These are phyloP conservation scores for Talinum fruticosum DNA, from an alignment of 148 eudicot species.

Conservation along the genomic window DNA sequence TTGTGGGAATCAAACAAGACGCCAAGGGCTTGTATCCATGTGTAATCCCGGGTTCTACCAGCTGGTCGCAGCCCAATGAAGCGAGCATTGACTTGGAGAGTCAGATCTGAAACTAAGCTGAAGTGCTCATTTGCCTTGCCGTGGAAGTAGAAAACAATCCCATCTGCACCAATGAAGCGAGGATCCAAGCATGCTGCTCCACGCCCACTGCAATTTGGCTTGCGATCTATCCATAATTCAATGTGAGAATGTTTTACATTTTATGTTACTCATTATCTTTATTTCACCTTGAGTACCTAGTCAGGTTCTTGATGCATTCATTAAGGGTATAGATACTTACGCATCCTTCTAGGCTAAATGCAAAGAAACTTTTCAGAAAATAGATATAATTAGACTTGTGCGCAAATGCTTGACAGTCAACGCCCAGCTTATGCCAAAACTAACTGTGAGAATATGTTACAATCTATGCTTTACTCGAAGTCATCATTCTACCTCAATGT, in stretches of 20 bases:
- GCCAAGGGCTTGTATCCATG: constrained; percentile 76
- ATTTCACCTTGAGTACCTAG: too few species aligned
- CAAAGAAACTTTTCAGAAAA: too few species aligned
- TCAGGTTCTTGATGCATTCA: too few species aligned
- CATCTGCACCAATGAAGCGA: constrained; percentile 76
- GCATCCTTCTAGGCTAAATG: too few species aligned
- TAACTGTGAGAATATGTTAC: too few species aligned
- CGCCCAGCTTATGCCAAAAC: too few species aligned
- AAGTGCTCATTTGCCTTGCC: constrained; percentile 63
- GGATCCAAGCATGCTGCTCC: constrained; percentile 80
- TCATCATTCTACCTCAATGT: too few species aligned
- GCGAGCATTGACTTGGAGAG: constrained; percentile 63
- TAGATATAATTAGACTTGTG: too few species aligned
- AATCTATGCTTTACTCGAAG: too few species aligned
- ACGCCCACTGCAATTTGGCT: constrained; percentile 55
- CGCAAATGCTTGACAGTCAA: too few species aligned
- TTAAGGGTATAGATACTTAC: too few species aligned
- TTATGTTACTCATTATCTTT: too few species aligned
- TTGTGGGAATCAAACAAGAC: constrained; percentile 48
- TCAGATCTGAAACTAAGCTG: constrained; percentile 56
- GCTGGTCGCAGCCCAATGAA: constrained; percentile 64
- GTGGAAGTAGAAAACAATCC: constrained; percentile 69
- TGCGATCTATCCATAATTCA: constrained; percentile 34
- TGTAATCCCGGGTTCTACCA: constrained; percentile 53
- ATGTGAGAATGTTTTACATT: background rate